Base-by-base conservation (phyloP, 192 early-diverging fungal species). In the Piromyces finnis region DNA sequence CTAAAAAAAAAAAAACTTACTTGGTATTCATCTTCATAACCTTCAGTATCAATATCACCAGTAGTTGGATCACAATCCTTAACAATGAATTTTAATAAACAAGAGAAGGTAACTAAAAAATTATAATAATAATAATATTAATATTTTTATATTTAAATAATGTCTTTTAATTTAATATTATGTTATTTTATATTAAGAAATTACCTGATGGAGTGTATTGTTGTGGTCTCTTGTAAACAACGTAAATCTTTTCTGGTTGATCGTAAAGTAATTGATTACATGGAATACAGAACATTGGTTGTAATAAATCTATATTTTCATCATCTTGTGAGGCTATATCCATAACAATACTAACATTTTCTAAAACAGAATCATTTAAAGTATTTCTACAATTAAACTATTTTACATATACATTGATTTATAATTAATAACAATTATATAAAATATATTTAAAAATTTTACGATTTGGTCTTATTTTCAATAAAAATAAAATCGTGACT, bases 41-140 rank as follows among this genome's bases (percentile, higher is more conserved):
- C 97, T 77, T 97, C 93, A 30, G 86, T 86, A 81, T 96, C 95
- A 12, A 94, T 91, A 83, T 96, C 94, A 37, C 95, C 95, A 13
- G 95, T 97, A 1, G 88, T 86, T 22, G 97, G 96, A 83, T 99
- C 98, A 85, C 94, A 97, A 82, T 99, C 98, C 86, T 95, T 97
- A 51, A 96, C 90, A 28, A 94, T 84, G 83, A 96, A 98, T 79
- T 92, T 92, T 68, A 99, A 87, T 12, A 92, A 93, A 86, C 93
- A 94, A 5, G 92, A 88, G 85, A 98, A 99, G 30, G 93, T 86
- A 17, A 86, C 92, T 90, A 79, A 18, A 83, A 82, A 41, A 59
- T 77, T 28, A 12, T 35, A 3, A n/a, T 81, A 7, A 77, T 79
- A 81, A 3, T 82, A 82, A 12, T 80, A 84, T 39, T 29, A 83